Base-by-base conservation (phyloP, 169 alveolate species). In the Babesia ovata region DNA sequence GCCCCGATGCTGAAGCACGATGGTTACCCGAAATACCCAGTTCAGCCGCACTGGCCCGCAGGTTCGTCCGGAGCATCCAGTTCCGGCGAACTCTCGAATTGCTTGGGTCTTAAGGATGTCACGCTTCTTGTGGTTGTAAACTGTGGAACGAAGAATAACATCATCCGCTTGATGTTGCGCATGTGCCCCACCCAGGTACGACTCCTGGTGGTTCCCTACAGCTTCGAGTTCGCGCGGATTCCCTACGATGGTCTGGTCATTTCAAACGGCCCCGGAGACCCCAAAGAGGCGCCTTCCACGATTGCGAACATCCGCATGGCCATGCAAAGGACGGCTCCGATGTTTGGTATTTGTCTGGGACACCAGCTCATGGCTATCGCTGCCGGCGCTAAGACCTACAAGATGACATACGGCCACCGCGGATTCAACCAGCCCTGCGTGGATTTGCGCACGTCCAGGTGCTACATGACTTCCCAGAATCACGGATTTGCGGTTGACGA, bases 241-340 rank as follows among this genome's bases (percentile, higher is more conserved):
- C 91, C 87, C 39, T 86, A 88, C 63, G 97, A 93, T 76, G 97
- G 96, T 28, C 86, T 93, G 46, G 82, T 93, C 44, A 79, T 93
- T 39, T 82, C 93, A 73, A 92, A 93, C 77, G 97, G 97, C 19
- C 97, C 97, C 10, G 97, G 97, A 9, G 92, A 93, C 59, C 97
- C 97, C 8, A 67, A 66, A 36, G 56, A 63, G 71, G 90, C 92
- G 59, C 74, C 59, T 29, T 67, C 22, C 57, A 84, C 94, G 16
- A 88, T 93, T 52, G 84, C 77, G 22, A 75, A 78, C 52, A 48
- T 93, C 36, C 65, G 69, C 71, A 50, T 61, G 36, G 85, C 88
- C n/a, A 69, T 90, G 84, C 79, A 74, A 61, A 83, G 91, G 50
- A 67, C 70, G 33, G 75, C 60, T 42, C 93, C 95, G 24, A 90